A percentile compares a stretch with the other conserved stretches of the same genome.
phyloP scores from a whole-genome alignment of 441 rosid species.

The Gossypium trilobum region DNA sequence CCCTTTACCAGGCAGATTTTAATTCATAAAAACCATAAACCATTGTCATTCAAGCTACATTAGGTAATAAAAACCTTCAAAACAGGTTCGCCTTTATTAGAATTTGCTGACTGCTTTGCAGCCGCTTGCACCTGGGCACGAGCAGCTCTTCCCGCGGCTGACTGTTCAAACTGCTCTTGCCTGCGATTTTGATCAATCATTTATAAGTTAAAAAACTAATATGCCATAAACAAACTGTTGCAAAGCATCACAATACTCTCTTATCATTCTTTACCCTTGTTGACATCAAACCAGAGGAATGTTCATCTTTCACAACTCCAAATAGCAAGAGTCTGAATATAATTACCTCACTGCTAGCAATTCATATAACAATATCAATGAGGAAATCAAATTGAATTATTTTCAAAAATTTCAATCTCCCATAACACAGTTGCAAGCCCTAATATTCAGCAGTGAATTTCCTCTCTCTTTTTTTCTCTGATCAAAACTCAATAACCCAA shows the following conservation, averaged over 20 bases:
- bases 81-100: conserved; percentile 72
- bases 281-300: background rate
- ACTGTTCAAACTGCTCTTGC: conserved; percentile 76
- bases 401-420: background rate
- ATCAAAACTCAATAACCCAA: background rate
- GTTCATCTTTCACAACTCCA: background rate
- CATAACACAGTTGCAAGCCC: background rate
- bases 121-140: conserved; percentile 60
- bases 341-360: background rate
- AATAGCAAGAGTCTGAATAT: background rate
- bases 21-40: background rate
- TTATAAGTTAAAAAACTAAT: conserved; percentile 1
- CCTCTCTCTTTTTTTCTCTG: background rate
- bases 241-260: background rate
- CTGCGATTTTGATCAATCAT: conserved; percentile 32
- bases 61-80: conserved; percentile 47
- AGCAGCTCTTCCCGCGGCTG: conserved; percentile 91
- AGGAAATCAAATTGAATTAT: background rate
- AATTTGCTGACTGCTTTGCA: conserved; percentile 66
- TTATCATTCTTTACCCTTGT: background rate
- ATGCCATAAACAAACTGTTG: background rate
- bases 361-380: background rate
- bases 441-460: background rate
- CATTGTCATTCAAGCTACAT: background rate
- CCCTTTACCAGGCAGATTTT: background rate